phyloP scores from a whole-genome alignment of 179 eudicot genomes.

The Gypsophila paniculata region DNA sequence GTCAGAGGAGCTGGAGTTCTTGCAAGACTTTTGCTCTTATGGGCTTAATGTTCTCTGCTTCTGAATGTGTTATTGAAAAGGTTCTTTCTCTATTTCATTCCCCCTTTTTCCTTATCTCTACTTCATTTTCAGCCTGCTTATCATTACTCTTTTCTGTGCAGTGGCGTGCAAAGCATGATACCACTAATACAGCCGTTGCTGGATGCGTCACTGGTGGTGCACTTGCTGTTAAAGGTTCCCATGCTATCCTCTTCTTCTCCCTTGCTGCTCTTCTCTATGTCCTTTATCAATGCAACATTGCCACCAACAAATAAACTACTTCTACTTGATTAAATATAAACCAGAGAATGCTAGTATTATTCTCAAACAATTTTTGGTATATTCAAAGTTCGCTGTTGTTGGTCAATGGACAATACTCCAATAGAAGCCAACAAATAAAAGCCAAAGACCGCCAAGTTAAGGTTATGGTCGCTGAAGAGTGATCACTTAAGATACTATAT shows the following conservation, averaged over 20 bases:
- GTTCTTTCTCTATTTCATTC: slow-evolving; percentile 37
- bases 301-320: no score
- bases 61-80: slow-evolving; percentile 87
- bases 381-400: no score
- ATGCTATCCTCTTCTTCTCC: background rate
- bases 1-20: slow-evolving; percentile 78
- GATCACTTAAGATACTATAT: no score
- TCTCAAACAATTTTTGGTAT: no score
- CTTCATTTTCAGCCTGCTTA: background rate
- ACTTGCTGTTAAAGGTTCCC: slow-evolving; percentile 78
- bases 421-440: no score
- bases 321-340: no score
- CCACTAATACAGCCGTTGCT: slow-evolving; percentile 72
- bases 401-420: no score
- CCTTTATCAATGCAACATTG: no score
- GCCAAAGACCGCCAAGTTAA: no score
- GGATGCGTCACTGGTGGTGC: slow-evolving; percentile 90
- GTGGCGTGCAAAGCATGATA: slow-evolving; percentile 90
- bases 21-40: slow-evolving; percentile 88
- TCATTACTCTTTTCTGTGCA: slow-evolving; percentile 23
- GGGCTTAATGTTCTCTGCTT: slow-evolving; percentile 78
- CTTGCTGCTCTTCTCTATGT: background rate
- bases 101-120: slow-evolving; percentile 21
- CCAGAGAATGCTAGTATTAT: no score
- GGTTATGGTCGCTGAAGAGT: no score